Evolutionary conservation across 306 rosid species (phyloP), one percentile per base, ranked within the genome.

Genomic region (Astragalus membranaceus): DNA sequence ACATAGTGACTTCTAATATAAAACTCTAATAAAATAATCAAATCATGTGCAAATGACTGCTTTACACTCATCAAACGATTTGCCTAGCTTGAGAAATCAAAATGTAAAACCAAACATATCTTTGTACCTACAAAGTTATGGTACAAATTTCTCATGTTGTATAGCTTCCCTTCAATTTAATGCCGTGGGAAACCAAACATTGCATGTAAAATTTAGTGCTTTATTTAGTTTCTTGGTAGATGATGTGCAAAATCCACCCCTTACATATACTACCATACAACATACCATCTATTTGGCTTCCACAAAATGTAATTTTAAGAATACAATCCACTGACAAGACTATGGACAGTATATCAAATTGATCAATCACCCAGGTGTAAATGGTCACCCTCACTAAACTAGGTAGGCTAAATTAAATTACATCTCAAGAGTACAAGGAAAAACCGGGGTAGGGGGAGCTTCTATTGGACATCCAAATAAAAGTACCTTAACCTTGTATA

Each of bases 401-500:
- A 35, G 37, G 44, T 56, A 42, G 53, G 48, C 66, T 78, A 78
- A 72, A 55, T 41, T 78, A 78, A 72, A 55, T 48, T 54, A 59
- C 57, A 59, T 36, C 11, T 41, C 37, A 56, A 47, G 43, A 39
- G 66, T 64, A 52, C 52, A 58, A 39, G 42, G 66, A 39, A 13
- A 48, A 12, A 43, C 2, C 6, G n/a, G 30, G 33, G 65, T 13
- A 7, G 30, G 37, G 23, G 66, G 1, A 15, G 72, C 35, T 66
- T 10, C 55, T 61, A 49, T 17, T 60, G 17, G 54, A 75, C 67
- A 23, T 64, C 72, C 68, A 42, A 39, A 58, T n/a, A 56, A 17
- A 44, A 67, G 47, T 70, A 55, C 37, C 81, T 72, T 79, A 65
- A 52, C 73, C 46, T 76, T 63, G 68, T 10, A 35, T 80, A 63